Percentiles rank a stretch among this genome's conserved stretches.
phyloP scores from a whole-genome alignment of 345 rosid genomes.

The Noccaea caerulescens region DNA sequence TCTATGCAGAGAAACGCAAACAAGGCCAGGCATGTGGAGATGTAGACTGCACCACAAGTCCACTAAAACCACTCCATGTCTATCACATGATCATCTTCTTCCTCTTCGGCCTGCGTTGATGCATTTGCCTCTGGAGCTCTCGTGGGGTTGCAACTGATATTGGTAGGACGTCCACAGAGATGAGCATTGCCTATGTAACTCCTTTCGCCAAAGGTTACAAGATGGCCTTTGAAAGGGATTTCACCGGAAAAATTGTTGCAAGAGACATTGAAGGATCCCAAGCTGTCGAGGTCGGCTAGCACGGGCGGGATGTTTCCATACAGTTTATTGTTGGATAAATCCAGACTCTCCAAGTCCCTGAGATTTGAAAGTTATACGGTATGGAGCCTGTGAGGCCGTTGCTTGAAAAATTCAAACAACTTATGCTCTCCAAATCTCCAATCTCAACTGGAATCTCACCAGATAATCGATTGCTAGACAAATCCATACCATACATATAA shows the following conservation, averaged over 20 bases:
- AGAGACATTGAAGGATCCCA: conserved; percentile 19
- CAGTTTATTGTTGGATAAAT: conserved; percentile 1
- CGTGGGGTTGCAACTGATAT: background rate
- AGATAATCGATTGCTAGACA: background rate
- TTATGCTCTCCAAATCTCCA: background rate
- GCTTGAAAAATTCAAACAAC: background rate
- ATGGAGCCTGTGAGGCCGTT: background rate
- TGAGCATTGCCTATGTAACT: background rate
- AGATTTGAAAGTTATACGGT: background rate
- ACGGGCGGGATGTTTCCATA: background rate
- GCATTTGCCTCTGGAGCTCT: background rate
- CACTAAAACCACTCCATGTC: conserved; percentile 14
- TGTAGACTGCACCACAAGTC: conserved; percentile 18
- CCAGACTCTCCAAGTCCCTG: background rate
- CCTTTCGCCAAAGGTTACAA: background rate
- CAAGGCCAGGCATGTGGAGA: background rate
- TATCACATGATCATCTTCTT: background rate
- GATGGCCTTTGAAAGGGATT: conserved; percentile 16
- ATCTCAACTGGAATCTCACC: background rate
- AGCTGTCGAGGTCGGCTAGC: background rate
- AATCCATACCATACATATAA: background rate
- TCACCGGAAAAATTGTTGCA: background rate
- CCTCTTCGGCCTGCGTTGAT: background rate
- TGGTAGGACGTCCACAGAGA: conserved; percentile 13
- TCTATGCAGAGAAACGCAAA: conserved; percentile 19